These are phyloP conservation scores for Pythium biforme DNA, from an alignment of 352 stramenopile genomes.

Conservation along the genomic window DNA sequence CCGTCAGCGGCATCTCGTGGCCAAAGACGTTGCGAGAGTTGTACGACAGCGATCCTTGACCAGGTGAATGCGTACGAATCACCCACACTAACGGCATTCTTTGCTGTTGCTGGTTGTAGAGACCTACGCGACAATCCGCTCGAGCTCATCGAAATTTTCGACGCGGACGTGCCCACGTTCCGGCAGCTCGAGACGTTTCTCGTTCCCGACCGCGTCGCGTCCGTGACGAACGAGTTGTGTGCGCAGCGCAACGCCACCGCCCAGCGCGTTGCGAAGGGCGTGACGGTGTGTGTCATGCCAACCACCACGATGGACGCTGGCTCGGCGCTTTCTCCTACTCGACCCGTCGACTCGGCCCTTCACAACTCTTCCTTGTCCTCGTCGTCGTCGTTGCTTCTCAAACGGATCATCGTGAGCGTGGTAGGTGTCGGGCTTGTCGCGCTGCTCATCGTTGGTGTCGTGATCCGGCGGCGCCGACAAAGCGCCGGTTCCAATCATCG, in stretches of 20 bases:
- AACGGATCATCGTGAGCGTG: background rate
- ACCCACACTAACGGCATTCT: no score
- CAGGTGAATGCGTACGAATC: no score
- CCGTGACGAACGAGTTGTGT: background rate
- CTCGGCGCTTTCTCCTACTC: no score
- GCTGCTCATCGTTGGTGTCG: background rate
- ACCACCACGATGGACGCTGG: no score
- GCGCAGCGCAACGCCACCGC: background rate
- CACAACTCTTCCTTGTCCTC: background rate
- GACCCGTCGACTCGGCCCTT: no score
- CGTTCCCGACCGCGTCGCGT: background rate
- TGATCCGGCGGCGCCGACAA: background rate
- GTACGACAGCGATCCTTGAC: no score
- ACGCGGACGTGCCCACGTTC: background rate
- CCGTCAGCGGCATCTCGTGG: background rate
- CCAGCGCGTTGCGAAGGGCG: background rate
- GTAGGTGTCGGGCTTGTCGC: background rate
- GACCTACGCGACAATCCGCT: constrained; percentile 11
- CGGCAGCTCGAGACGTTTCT: background rate
- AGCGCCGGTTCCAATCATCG: no score
- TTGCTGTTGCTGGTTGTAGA: background rate
- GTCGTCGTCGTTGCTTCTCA: background rate
- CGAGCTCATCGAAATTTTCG: constrained; percentile 3
- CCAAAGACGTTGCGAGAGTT: background rate
- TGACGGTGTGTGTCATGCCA: background rate